A percentile compares a stretch with the other conserved stretches of the same genome.
Conservation (phyloP, 768 basidiomycete species). For the Harrya chromipes region DNA sequence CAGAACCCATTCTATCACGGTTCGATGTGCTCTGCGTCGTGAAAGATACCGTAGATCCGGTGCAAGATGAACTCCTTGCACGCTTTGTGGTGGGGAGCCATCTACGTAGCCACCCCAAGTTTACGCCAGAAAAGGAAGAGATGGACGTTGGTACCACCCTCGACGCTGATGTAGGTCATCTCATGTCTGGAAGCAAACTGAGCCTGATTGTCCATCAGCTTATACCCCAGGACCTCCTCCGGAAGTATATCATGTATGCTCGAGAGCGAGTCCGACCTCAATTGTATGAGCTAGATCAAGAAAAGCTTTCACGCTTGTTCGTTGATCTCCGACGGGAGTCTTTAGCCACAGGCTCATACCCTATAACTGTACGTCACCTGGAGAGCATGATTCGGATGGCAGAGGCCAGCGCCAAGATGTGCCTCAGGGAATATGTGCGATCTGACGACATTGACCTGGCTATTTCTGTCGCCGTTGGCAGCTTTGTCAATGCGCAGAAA, state of each 20-base stretch:
- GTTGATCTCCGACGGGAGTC: conserved; percentile 95
- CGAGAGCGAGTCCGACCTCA: conserved; percentile 91
- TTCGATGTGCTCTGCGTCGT: conserved; percentile 99
- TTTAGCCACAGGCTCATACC: conserved; percentile 95
- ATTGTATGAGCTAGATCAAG: conserved; percentile 91
- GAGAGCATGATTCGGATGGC: conserved; percentile 99
- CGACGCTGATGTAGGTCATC: conserved; percentile 81
- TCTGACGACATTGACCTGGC: conserved; percentile 96
- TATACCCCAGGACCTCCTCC: conserved; percentile 93
- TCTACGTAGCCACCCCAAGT: conserved; percentile 90
- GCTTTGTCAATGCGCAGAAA: conserved; percentile 96
- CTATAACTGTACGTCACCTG: conserved; percentile 95
- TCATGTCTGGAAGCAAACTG: background rate
- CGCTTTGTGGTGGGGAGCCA: conserved; percentile 98
- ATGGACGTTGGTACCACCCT: conserved; percentile 87
- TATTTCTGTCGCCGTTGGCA: conserved; percentile 91
- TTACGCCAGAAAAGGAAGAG: conserved; percentile 83
- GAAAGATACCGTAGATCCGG: conserved; percentile 95
- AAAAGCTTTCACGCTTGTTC: conserved; percentile 92
- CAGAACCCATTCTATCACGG: conserved; percentile 96
- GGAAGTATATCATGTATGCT: conserved; percentile 99
- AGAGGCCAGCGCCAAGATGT: conserved; percentile 98
- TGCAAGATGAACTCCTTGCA: conserved; percentile 94
- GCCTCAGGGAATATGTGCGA: conserved; percentile 92
- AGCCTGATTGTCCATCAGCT: conserved; percentile 49